Percentiles rank a stretch among this genome's conserved stretches.
Conservation (phyloP, 345 rosid species). For the Noccaea bulbosa region DNA sequence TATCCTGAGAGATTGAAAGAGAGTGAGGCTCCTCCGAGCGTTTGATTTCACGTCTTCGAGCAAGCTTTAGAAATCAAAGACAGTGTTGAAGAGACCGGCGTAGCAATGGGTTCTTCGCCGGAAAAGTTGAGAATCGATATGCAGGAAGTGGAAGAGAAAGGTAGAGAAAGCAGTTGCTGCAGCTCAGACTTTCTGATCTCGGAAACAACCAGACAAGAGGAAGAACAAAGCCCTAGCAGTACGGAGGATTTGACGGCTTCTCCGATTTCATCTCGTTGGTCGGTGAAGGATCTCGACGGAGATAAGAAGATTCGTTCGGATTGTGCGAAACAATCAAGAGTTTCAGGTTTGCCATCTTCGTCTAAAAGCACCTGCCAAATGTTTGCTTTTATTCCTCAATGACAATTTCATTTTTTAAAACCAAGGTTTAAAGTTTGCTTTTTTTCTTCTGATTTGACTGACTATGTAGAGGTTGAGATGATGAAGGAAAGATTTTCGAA, state of each 20-base stretch:
- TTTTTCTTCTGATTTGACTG: slow-evolving; percentile 35
- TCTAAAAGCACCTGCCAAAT: slow-evolving; percentile 21
- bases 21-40: slow-evolving; percentile 35
- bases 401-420: neutral
- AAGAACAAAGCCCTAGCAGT: slow-evolving; percentile 58
- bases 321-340: slow-evolving; percentile 43
- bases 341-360: slow-evolving; percentile 56
- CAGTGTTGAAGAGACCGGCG: slow-evolving; percentile 55
- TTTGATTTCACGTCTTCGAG: slow-evolving; percentile 48
- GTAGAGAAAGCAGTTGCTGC: slow-evolving; percentile 63
- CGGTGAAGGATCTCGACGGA: slow-evolving; percentile 46
- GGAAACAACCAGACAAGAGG: slow-evolving; percentile 61
- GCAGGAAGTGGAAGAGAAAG: slow-evolving; percentile 52
- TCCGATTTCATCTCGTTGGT: slow-evolving; percentile 55
- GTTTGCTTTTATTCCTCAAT: slow-evolving; percentile 37
- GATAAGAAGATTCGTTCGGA: slow-evolving; percentile 52
- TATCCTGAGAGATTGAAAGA: neutral
- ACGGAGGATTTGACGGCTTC: slow-evolving; percentile 71
- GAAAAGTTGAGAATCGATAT: slow-evolving; percentile 47
- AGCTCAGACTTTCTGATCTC: slow-evolving; percentile 76
- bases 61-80: slow-evolving; percentile 52
- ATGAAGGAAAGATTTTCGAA: slow-evolving; percentile 98
- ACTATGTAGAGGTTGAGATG: slow-evolving; percentile 74
- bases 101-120: slow-evolving; percentile 39
- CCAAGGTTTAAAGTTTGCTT: slow-evolving; percentile 11